Conservation (phyloP, 257 asterid genomes). For the Capsicum pubescens region DNA sequence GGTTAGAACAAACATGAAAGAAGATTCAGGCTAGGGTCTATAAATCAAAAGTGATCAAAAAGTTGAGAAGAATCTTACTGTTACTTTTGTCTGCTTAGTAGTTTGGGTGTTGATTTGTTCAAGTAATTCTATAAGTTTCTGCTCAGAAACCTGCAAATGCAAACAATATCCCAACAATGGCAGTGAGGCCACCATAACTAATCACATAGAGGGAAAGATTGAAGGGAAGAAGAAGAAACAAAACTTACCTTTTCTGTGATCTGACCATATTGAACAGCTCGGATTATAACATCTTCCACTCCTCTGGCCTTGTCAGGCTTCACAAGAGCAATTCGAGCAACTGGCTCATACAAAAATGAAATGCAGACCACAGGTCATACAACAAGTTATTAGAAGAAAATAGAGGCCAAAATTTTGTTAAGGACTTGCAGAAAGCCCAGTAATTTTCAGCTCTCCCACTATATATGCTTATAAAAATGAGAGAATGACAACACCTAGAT, state of each 20-base stretch:
- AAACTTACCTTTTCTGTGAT: slow-evolving; percentile 73
- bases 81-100: slow-evolving; percentile 87
- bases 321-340: slow-evolving; percentile 96
- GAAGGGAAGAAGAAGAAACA: slow-evolving; percentile 5
- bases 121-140: slow-evolving; percentile 82
- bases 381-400: not conserved
- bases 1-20: slow-evolving; percentile 16
- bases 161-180: not conserved
- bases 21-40: not conserved
- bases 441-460: not conserved
- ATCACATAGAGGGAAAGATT: not conserved
- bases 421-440: not conserved
- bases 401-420: not conserved
- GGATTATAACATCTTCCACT: slow-evolving; percentile 86
- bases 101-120: slow-evolving; percentile 98
- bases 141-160: slow-evolving; percentile 77
- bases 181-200: not conserved
- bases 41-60: not conserved
- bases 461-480: not conserved
- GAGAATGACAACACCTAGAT: not conserved
- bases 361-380: not conserved
- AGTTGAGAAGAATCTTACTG: slow-evolving; percentile 54
- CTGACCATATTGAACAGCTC: slow-evolving; percentile 93
- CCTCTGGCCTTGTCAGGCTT: slow-evolving; percentile 99
- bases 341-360: slow-evolving; percentile 48